Conservation (phyloP, 78 protist species). For the Andalucia godoyi region DNA sequence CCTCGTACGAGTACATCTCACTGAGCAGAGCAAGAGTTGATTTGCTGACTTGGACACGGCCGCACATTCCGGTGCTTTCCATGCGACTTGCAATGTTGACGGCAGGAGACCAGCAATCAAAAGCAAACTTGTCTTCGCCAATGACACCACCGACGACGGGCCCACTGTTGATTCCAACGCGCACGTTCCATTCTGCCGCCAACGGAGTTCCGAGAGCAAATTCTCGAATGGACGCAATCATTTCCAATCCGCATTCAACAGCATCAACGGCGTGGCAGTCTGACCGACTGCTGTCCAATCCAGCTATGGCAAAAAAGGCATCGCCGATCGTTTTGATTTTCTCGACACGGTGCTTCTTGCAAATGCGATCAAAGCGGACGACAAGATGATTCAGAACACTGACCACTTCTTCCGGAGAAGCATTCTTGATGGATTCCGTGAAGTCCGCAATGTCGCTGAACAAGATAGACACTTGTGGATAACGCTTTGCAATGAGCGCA, state of each 20-base stretch:
- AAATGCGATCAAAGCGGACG: neutral
- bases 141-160: constrained; percentile 22
- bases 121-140: neutral
- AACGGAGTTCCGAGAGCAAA: no score
- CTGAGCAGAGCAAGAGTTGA: no score
- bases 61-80: constrained; percentile 19
- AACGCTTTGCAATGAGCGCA: no score
- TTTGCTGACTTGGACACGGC: neutral
- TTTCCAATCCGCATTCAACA: neutral
- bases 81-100: constrained; percentile 62
- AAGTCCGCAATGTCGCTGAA: constrained; percentile 18
- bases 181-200: constrained; percentile 17
- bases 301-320: constrained; percentile 4
- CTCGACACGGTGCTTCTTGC: neutral
- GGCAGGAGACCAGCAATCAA: constrained; percentile 22
- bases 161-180: constrained; percentile 18
- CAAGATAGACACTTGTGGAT: neutral
- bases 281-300: neutral
- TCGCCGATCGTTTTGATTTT: constrained; percentile 32
- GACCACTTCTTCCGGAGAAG: neutral
- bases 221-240: neutral
- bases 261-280: constrained; percentile 6
- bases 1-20: no score
- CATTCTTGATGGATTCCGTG: neutral
- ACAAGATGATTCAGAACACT: neutral